Base-by-base conservation (phyloP, 176 grass and related monocot genomes). In the Thinopyrum elongatum region DNA sequence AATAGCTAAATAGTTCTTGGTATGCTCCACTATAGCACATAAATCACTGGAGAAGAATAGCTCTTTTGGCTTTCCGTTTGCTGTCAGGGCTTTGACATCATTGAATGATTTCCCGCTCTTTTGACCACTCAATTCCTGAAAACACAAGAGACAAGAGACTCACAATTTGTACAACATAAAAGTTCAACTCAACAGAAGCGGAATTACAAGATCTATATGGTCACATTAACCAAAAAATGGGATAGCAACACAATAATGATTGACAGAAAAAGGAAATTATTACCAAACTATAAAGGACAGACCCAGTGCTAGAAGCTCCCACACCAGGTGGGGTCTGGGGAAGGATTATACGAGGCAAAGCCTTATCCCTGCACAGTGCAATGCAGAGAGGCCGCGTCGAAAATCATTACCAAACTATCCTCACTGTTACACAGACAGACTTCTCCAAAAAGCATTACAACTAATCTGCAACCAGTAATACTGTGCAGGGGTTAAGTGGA, bases 1-100 rank as follows among this genome's bases (percentile, higher is more conserved):
- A 77, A 98, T 87, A 61, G 84, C 86, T 77, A 93, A 88, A 74
- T 98, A 98, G 17, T 94, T 94, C 83, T 95, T 98, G 28, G 96
- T 95, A 89, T 98, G 96, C 79, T 98, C 96, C 65, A 95, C 96
- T 86, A 98, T 98, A 87, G 93, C 96, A 91, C 84, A 98, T 74
- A 95, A 80, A 87, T 98, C 96, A 88, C 96, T 98, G 10, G 91
- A 98, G 64, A 98, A 98, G 82, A 98, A 95, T 59, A 98, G 47
- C 82, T 98, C 96, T 92, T 98, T 98, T 1, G 96, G 92, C 70
- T 95, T 95, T 81, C 85, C 88, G 33, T 92, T 94, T 80, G 94
- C 84, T 72, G 93, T 95, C 27, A 98, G 82, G 8, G 86, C 82
- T 89, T 98, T 95, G 31, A 94, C 96, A 87, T 98, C 96, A 87